A percentile compares a stretch with the other conserved stretches of the same genome.
phyloP scores from a whole-genome alignment of 176 grass and related monocot genomes.

The Juncus effusus region DNA sequence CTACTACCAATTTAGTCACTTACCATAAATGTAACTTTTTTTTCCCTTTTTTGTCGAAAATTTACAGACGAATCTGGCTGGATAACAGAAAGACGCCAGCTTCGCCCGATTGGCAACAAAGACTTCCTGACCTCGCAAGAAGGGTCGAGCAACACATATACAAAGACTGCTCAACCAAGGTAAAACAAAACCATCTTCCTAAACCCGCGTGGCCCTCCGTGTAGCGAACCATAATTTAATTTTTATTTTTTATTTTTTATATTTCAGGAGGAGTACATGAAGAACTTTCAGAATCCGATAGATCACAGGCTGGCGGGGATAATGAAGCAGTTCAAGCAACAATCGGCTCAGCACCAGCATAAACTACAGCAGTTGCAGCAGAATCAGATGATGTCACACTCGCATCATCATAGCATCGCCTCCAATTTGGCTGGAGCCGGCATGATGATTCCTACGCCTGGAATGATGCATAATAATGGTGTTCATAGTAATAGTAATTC shows the following conservation, averaged over 20 bases:
- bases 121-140: slow-evolving; percentile 35
- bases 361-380: slow-evolving; percentile 40
- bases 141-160: slow-evolving; percentile 36
- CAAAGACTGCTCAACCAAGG: slow-evolving; percentile 55
- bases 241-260: slow-evolving; percentile 25
- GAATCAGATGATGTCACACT: slow-evolving; percentile 24
- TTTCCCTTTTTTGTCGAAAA: neutral
- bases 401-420: slow-evolving; percentile 38
- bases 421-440: slow-evolving; percentile 61
- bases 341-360: slow-evolving; percentile 34
- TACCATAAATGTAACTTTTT: neutral
- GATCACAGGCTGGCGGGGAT: slow-evolving; percentile 38
- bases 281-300: slow-evolving; percentile 48
- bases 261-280: slow-evolving; percentile 70
- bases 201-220: slow-evolving; percentile 26
- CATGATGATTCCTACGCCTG: slow-evolving; percentile 94
- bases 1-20: neutral
- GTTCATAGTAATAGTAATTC: neutral
- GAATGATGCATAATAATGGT: slow-evolving; percentile 48
- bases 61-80: slow-evolving; percentile 34
- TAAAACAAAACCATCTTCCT: slow-evolving; percentile 28
- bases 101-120: slow-evolving; percentile 28
- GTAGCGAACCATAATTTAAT: slow-evolving; percentile 17
- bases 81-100: slow-evolving; percentile 17
- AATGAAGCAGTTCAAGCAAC: slow-evolving; percentile 47